These are phyloP conservation scores for Amoebophrya sp. DNA, from an alignment of 169 alveolate species.

Conservation along the genomic window DNA sequence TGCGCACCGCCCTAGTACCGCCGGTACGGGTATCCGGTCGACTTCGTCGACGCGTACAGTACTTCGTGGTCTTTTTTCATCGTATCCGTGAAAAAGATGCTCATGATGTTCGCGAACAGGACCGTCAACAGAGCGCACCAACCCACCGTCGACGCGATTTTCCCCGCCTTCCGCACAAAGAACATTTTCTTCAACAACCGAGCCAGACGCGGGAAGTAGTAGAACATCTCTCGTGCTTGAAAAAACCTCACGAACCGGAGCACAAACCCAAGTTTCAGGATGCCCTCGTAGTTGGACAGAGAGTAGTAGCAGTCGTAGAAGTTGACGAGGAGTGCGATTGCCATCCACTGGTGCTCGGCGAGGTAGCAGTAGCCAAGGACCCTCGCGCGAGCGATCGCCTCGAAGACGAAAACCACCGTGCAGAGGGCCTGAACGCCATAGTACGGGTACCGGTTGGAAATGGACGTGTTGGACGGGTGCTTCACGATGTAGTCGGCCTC, in stretches of 20 bases:
- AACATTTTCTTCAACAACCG: no score
- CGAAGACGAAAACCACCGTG: no score
- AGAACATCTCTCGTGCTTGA: neutral
- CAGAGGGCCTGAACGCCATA: no score
- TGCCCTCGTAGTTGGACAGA: neutral
- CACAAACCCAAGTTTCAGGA: neutral
- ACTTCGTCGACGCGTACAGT: neutral
- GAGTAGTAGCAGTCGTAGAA: neutral
- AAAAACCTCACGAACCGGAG: neutral
- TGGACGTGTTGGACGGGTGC: no score
- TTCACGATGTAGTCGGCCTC: no score
- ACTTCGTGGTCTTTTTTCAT: neutral
- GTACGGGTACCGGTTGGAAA: no score
- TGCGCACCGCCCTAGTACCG: no score
- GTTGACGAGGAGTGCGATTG: neutral
- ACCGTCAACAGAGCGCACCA: neutral
- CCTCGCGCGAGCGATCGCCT: no score
- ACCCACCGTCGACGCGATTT: neutral
- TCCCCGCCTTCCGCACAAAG: neutral
- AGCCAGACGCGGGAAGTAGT: neutral
- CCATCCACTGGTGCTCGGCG: neutral
- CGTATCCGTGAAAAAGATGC: neutral
- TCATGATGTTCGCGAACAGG: neutral
- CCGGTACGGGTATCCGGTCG: neutral
- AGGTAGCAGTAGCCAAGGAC: neutral